These are phyloP conservation scores for Pythium aphanidermatum DNA, from an alignment of 352 stramenopile genomes.

Conservation along the genomic window DNA sequence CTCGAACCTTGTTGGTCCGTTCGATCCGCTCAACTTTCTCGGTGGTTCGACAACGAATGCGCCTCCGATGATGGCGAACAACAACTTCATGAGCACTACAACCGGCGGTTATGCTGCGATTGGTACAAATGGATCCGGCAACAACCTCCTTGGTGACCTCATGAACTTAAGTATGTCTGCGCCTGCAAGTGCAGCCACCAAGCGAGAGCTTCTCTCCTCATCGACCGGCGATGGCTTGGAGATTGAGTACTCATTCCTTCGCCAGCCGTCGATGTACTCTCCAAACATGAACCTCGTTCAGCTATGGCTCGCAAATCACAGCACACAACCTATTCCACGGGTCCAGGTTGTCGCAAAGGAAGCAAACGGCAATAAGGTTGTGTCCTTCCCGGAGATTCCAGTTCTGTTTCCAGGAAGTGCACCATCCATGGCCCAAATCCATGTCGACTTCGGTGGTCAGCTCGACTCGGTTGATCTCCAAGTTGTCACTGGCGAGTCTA, in stretches of 20 bases:
- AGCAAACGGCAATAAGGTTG: constrained; percentile 25
- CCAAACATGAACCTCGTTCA: constrained; percentile 45
- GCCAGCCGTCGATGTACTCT: constrained; percentile 35
- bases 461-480: constrained; percentile 64
- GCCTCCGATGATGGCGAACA: not conserved
- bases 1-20: constrained; percentile 8
- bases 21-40: constrained; percentile 19
- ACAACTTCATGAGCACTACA: constrained; percentile 9
- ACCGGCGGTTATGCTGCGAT: constrained; percentile 6
- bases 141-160: constrained; percentile 21
- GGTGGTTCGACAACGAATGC: constrained; percentile 1
- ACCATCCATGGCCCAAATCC: constrained; percentile 69
- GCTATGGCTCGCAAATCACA: constrained; percentile 36
- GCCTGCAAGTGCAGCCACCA: constrained; percentile 7
- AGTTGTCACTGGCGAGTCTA: constrained; percentile 46
- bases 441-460: constrained; percentile 75
- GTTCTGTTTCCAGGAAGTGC: constrained; percentile 75
- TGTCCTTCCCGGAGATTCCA: constrained; percentile 78
- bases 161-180: constrained; percentile 21
- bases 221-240: constrained; percentile 26
- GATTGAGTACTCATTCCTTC: constrained; percentile 39
- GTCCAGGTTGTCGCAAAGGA: constrained; percentile 27
- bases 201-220: constrained; percentile 23
- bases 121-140: constrained; percentile 9
- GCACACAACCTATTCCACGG: constrained; percentile 26